These are phyloP conservation scores for Pichia paraexigua DNA, from an alignment of 805 yeast species.

Conservation along the genomic window DNA sequence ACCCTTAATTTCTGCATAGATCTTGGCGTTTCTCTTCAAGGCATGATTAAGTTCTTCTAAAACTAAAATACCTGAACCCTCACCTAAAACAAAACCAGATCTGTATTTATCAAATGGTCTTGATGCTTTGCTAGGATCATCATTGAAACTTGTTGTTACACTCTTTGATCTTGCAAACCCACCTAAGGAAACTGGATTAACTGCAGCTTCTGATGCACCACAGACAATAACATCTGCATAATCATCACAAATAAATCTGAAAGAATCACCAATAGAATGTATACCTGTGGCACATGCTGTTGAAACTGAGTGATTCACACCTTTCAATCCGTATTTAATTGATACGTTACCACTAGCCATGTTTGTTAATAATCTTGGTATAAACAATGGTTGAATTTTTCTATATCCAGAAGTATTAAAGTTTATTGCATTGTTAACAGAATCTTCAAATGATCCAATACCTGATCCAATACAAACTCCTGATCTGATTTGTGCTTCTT, in stretches of 20 bases:
- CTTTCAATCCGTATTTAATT: slow-evolving; percentile 65
- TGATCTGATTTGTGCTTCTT: slow-evolving; percentile 30
- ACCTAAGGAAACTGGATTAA: slow-evolving; percentile 79
- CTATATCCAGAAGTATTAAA: slow-evolving; percentile 43
- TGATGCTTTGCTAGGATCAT: slow-evolving; percentile 58
- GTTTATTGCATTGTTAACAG: slow-evolving; percentile 50
- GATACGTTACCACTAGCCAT: slow-evolving; percentile 95
- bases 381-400: slow-evolving; percentile 75
- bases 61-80: slow-evolving; percentile 80
- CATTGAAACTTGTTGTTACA: slow-evolving; percentile 55
- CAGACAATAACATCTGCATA: slow-evolving; percentile 84
- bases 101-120: slow-evolving; percentile 80
- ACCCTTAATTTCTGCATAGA: slow-evolving; percentile 78
- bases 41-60: slow-evolving; percentile 80
- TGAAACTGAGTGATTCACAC: slow-evolving; percentile 81
- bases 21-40: slow-evolving; percentile 46
- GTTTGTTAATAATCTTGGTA: slow-evolving; percentile 76
- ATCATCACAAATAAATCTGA: slow-evolving; percentile 66
- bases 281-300: slow-evolving; percentile 98
- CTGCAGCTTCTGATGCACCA: slow-evolving; percentile 87
- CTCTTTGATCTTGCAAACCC: slow-evolving; percentile 91
- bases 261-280: slow-evolving; percentile 91
- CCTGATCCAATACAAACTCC: slow-evolving; percentile 94
- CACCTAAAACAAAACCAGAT: slow-evolving; percentile 86
- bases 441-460: slow-evolving; percentile 77